Evolutionary conservation across 495 filamentous ascomycete genomes (phyloP).

Genomic region (Penicillium subrubescens): DNA sequence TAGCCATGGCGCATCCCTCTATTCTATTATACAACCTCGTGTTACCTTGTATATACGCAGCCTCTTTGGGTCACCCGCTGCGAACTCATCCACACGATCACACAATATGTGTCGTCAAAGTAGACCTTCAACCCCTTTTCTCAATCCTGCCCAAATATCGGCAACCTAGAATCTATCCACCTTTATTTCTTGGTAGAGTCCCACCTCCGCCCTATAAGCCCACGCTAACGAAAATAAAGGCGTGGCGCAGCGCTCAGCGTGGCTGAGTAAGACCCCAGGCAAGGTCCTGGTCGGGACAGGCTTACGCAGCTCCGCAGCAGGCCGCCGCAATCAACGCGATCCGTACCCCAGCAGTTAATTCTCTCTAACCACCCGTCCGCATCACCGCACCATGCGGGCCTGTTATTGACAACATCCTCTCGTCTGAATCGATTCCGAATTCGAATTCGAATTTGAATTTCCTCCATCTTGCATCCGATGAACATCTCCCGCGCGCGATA

Average conservation of each 20-base stretch:
- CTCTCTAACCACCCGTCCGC: neutral
- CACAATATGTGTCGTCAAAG: constrained; percentile 2
- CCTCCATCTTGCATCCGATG: constrained; percentile 13
- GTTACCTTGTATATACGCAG: neutral
- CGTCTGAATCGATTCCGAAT: neutral
- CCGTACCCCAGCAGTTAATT: too few species aligned
- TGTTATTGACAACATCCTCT: constrained; percentile 6
- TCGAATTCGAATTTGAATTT: neutral
- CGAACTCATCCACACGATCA: neutral
- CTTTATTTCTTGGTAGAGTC: neutral
- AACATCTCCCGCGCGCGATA: constrained; percentile 13
- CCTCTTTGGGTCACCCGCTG: neutral
- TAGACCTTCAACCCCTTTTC: neutral
- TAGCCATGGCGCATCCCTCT: too few species aligned
- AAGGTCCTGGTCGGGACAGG: neutral
- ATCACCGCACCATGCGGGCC: constrained; percentile 12
- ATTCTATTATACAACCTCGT: neutral
- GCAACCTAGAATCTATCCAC: neutral
- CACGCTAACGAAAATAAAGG: constrained; percentile 2
- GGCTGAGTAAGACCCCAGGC: constrained; percentile 1
- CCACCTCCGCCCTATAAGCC: constrained; percentile 1
- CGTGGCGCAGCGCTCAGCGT: constrained; percentile 13
- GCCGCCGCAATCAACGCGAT: neutral
- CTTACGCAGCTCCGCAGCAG: neutral
- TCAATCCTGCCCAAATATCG: neutral